Conservation (phyloP, 106 monocot genomes). For the Dendrobium officinale region DNA sequence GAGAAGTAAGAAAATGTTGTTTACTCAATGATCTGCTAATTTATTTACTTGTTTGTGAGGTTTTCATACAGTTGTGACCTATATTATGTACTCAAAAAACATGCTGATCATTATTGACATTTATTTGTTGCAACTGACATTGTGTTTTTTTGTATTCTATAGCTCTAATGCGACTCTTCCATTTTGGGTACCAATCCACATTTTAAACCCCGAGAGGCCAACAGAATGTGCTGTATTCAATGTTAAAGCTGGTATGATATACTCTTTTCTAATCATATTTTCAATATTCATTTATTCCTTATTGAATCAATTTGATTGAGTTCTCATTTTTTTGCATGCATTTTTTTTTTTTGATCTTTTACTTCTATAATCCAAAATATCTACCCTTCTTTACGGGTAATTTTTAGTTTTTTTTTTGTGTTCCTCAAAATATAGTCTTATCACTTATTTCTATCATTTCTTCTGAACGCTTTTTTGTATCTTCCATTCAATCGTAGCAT, state of each 20-base stretch:
- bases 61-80: neutral
- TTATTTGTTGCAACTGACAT: neutral
- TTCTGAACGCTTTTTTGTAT: neutral
- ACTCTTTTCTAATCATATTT: neutral
- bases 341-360: neutral
- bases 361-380: neutral
- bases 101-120: neutral
- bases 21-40: neutral
- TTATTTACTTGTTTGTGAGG: neutral
- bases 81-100: neutral
- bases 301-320: neutral
- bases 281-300: neutral
- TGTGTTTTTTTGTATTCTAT: slow-evolving; percentile 18
- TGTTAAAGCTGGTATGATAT: slow-evolving; percentile 74
- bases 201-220: slow-evolving; percentile 94
- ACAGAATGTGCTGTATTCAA: slow-evolving; percentile 98
- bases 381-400: too few relatives aligned
- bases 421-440: neutral
- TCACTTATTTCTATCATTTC: neutral
- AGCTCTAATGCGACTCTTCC: slow-evolving; percentile 90
- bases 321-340: slow-evolving; percentile 2
- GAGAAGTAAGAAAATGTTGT: neutral
- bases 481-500: neutral
- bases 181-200: slow-evolving; percentile 98
- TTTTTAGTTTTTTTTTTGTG: too few relatives aligned